phyloP scores from a whole-genome alignment of 2,329 filamentous ascomycete species.

The Cladophialophora carrionii region DNA sequence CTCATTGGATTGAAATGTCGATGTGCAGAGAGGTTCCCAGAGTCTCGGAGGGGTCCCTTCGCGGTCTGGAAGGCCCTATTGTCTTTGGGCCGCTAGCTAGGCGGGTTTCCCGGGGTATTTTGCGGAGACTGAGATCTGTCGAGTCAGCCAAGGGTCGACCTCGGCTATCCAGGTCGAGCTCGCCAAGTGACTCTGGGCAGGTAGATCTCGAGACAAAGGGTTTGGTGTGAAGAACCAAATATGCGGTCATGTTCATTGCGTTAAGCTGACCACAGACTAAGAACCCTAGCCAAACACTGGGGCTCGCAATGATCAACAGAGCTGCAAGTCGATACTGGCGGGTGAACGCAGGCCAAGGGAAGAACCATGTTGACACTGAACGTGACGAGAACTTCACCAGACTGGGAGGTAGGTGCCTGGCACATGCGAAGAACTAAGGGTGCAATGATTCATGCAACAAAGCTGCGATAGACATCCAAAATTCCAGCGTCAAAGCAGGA shows the following conservation, averaged over 20 bases:
- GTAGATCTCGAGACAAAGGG: neutral
- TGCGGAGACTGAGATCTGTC: neutral
- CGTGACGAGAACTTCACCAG: neutral
- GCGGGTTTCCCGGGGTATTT: neutral
- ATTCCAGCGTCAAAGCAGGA: neutral
- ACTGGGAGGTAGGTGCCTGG: neutral
- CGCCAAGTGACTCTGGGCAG: neutral
- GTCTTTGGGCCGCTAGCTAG: neutral
- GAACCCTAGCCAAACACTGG: neutral
- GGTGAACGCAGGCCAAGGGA: neutral
- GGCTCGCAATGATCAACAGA: neutral
- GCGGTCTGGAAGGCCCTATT: neutral
- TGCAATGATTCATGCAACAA: neutral
- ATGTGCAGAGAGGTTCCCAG: neutral
- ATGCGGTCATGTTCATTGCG: neutral
- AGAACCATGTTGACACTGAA: neutral
- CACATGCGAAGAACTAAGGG: neutral
- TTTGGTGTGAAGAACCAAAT: neutral
- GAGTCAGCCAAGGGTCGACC: neutral
- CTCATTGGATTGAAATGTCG: neutral
- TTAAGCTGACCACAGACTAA: neutral
- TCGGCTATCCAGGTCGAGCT: neutral
- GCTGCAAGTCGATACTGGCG: neutral
- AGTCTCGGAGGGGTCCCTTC: neutral
- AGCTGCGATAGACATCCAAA: neutral